Evolutionary conservation across 371 early-diverging fungal species (phyloP).

Genomic region (Mortierella sp.): DNA sequence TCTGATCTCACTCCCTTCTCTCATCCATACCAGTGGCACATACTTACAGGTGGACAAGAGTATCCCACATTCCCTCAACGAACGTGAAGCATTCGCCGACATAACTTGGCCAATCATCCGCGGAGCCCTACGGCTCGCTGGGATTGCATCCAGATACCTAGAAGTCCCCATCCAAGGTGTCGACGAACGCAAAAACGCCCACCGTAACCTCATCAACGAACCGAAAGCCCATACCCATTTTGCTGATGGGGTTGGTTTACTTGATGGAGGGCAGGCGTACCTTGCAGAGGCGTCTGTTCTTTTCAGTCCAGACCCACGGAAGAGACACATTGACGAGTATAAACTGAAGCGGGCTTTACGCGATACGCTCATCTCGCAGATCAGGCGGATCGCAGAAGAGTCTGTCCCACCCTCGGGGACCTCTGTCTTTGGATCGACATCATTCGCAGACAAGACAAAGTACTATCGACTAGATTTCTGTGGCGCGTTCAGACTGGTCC

Average conservation of each 20-base stretch:
- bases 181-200: conserved; percentile 2
- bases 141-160: not conserved
- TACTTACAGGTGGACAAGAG: not conserved
- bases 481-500: not conserved
- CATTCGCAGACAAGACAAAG: not conserved
- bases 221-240: not conserved
- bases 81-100: not conserved
- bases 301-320: not conserved
- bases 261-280: not conserved
- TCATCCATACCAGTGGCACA: not conserved
- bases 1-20: not conserved
- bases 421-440: not conserved
- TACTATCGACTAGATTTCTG: not conserved
- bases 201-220: not conserved
- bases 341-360: not conserved
- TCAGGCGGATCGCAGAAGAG: not conserved
- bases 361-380: not conserved
- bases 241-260: not conserved
- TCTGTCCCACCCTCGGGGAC: not conserved
- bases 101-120: conserved; percentile 1
- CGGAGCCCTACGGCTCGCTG: not conserved
- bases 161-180: conserved; percentile 4
- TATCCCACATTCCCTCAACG: not conserved
- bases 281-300: not conserved
- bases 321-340: not conserved